Percentiles rank a stretch among this genome's conserved stretches.
These are phyloP conservation scores for Gaertneriomyces sp. DNA, from an alignment of 192 early-diverging fungal species.

Conservation along the genomic window DNA sequence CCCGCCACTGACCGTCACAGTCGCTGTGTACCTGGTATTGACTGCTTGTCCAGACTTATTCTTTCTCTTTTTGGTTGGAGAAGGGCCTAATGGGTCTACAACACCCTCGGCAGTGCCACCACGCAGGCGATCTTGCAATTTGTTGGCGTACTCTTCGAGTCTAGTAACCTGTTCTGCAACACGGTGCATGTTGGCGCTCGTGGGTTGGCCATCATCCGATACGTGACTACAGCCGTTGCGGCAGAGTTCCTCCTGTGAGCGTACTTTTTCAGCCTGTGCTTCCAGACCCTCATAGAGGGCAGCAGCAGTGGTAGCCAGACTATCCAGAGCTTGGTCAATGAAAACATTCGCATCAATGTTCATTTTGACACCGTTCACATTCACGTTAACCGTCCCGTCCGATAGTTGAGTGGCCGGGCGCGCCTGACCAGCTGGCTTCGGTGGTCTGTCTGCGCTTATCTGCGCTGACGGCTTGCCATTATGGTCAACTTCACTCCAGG, in stretches of 20 bases:
- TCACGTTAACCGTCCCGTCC: conserved; percentile 17
- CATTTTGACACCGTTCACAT: conserved; percentile 19
- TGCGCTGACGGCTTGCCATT: too few relatives aligned
- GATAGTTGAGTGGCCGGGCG: too few relatives aligned
- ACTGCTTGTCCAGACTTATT: background rate
- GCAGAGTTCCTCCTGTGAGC: conserved; percentile 10
- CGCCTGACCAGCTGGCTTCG: too few relatives aligned
- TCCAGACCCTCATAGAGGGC: conserved; percentile 29
- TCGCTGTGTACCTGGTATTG: conserved; percentile 3
- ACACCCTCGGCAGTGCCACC: background rate
- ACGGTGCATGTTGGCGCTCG: conserved; percentile 6
- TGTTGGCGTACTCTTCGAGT: conserved; percentile 24
- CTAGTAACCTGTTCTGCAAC: conserved; percentile 25
- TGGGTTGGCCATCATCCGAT: background rate
- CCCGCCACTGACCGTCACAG: conserved; percentile 3
- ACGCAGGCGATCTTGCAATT: conserved; percentile 9
- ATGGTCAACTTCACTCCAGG: too few relatives aligned
- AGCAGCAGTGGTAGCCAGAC: conserved; percentile 29
- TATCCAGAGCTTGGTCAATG: conserved; percentile 33
- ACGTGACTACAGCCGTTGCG: background rate
- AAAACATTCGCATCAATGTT: conserved; percentile 23
- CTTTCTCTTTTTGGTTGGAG: conserved; percentile 1
- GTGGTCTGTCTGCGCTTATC: too few relatives aligned
- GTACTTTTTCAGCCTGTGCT: conserved; percentile 21
- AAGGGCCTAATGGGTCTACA: background rate